These are phyloP conservation scores for Artemisia tridentata DNA, from an alignment of 129 eudicot genomes.

Conservation along the genomic window DNA sequence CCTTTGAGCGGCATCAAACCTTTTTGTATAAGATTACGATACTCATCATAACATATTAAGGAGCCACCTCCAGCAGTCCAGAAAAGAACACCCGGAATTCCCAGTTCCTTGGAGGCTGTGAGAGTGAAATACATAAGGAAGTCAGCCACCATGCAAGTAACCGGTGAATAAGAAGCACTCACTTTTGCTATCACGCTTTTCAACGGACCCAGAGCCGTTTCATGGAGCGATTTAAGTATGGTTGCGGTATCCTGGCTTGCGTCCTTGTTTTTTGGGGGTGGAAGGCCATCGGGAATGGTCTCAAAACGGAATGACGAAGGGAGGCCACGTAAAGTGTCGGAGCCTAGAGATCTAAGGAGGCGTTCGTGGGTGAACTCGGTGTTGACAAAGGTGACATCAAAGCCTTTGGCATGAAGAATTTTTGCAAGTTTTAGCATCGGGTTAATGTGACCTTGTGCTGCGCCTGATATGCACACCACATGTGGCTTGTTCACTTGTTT, in stretches of 20 bases:
- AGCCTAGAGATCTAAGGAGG: slow-evolving; percentile 30
- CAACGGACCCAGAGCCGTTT: slow-evolving; percentile 34
- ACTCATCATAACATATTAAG: slow-evolving; percentile 27
- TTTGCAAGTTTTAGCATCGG: slow-evolving; percentile 50
- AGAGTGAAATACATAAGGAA: slow-evolving; percentile 34
- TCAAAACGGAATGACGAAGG: slow-evolving; percentile 40
- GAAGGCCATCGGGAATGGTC: slow-evolving; percentile 46
- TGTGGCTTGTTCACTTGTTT: slow-evolving; percentile 30
- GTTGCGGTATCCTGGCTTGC: slow-evolving; percentile 25
- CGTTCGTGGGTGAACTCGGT: slow-evolving; percentile 34
- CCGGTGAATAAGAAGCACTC: slow-evolving; percentile 27
- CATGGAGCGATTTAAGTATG: slow-evolving; percentile 19
- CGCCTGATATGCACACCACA: slow-evolving; percentile 28
- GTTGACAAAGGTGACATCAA: slow-evolving; percentile 32
- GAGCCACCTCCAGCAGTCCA: slow-evolving; percentile 32
- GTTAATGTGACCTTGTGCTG: slow-evolving; percentile 40
- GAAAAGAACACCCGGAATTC: slow-evolving; percentile 30
- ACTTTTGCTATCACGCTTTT: slow-evolving; percentile 24
- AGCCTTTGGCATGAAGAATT: slow-evolving; percentile 41
- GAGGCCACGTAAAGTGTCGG: slow-evolving; percentile 20
- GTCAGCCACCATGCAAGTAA: slow-evolving; percentile 39
- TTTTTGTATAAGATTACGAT: slow-evolving; percentile 28
- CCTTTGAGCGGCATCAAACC: slow-evolving; percentile 45
- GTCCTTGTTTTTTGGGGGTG: slow-evolving; percentile 30
- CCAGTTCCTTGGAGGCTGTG: slow-evolving; percentile 24